These are phyloP conservation scores for Claviceps spartinae DNA, from an alignment of 2,329 filamentous ascomycete species.

Conservation along the genomic window DNA sequence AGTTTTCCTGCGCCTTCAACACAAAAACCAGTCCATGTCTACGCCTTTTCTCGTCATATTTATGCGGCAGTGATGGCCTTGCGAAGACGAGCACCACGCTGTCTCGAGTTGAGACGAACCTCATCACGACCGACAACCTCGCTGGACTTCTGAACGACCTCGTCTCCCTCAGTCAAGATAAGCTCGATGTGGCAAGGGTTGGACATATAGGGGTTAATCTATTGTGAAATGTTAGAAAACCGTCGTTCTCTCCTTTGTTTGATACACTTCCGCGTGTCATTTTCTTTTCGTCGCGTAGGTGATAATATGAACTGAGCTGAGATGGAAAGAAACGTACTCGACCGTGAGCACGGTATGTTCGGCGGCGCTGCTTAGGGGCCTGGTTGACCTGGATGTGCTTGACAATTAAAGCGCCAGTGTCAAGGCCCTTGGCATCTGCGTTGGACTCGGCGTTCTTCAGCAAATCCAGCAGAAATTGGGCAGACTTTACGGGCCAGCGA, in stretches of 20 bases:
- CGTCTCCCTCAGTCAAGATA: conserved; percentile 95
- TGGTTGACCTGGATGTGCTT: conserved; percentile 99
- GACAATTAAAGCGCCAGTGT: conserved; percentile 93
- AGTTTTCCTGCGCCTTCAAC: conserved; percentile 6
- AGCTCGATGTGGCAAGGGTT: conserved; percentile 99
- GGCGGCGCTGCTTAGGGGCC: conserved; percentile 96
- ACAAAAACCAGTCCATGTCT: conserved; percentile 5
- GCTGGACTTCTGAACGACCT: conserved; percentile 87
- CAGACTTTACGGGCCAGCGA: conserved; percentile 98
- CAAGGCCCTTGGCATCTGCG: conserved; percentile 91
- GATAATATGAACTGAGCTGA: neutral
- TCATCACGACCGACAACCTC: conserved; percentile 60
- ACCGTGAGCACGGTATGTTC: conserved; percentile 99
- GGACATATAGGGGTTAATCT: conserved; percentile 99
- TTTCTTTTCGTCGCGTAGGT: neutral
- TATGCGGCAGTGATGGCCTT: conserved; percentile 54
- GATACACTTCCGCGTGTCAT: neutral
- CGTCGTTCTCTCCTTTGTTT: neutral
- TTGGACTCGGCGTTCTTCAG: conserved; percentile 97
- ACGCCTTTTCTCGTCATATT: conserved; percentile 11
- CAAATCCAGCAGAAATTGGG: conserved; percentile 92
- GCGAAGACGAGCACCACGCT: conserved; percentile 63
- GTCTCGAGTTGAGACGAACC: conserved; percentile 70
- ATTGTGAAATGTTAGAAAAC: conserved; percentile 16
- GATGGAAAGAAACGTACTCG: conserved; percentile 56